phyloP scores from a whole-genome alignment of 2,329 filamentous ascomycete species.

The Parastagonospora avenae region DNA sequence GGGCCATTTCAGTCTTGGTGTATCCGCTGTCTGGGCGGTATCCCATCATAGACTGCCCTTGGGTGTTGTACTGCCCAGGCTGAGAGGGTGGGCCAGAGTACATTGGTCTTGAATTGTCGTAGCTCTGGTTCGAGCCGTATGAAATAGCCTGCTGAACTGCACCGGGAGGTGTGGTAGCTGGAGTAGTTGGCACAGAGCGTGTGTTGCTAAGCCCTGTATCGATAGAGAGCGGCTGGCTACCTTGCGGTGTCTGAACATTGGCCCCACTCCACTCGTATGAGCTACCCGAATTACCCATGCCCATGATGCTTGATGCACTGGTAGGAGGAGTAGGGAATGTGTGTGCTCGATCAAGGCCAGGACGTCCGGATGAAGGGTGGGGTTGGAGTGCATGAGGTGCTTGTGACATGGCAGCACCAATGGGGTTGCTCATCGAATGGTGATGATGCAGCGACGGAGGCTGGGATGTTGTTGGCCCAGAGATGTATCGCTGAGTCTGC shows the following conservation, averaged over 20 bases:
- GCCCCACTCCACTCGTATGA: slow-evolving; percentile 77
- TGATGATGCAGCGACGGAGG: slow-evolving; percentile 75
- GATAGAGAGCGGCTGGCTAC: slow-evolving; percentile 76
- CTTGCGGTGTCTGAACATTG: slow-evolving; percentile 53
- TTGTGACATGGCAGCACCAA: slow-evolving; percentile 67
- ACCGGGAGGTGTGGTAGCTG: slow-evolving; percentile 86
- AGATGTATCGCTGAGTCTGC: slow-evolving; percentile 59
- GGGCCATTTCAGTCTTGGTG: slow-evolving; percentile 87
- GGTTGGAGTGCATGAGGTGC: slow-evolving; percentile 67
- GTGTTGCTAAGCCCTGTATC: slow-evolving; percentile 79
- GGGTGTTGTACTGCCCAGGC: slow-evolving; percentile 71
- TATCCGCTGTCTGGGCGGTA: slow-evolving; percentile 61
- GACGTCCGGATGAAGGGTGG: slow-evolving; percentile 65
- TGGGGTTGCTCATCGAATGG: slow-evolving; percentile 67
- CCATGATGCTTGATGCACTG: slow-evolving; percentile 84
- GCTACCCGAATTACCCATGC: slow-evolving; percentile 73
- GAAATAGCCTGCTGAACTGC: slow-evolving; percentile 78
- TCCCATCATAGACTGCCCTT: slow-evolving; percentile 67
- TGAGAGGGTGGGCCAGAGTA: slow-evolving; percentile 73
- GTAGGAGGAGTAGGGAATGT: slow-evolving; percentile 94
- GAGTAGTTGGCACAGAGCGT: slow-evolving; percentile 88
- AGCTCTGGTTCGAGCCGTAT: slow-evolving; percentile 73
- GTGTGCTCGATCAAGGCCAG: slow-evolving; percentile 76
- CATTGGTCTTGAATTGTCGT: slow-evolving; percentile 77
- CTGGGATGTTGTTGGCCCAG: slow-evolving; percentile 63